Conservation (phyloP, 2,329 filamentous ascomycete species). For the Emmonsia crescens region DNA sequence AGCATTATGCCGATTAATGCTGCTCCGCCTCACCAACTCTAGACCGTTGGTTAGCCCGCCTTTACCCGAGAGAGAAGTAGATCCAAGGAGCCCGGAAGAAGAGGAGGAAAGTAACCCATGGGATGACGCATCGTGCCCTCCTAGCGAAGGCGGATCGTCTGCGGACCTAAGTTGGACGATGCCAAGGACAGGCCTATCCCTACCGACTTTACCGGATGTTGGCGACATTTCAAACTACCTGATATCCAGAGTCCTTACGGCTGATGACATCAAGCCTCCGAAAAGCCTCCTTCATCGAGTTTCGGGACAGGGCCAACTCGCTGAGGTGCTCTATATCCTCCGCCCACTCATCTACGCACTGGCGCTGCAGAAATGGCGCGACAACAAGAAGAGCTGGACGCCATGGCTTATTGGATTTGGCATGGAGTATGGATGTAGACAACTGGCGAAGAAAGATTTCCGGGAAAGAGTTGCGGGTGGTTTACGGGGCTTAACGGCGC, state of each 20-base stretch:
- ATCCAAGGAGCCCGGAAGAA: slow-evolving; percentile 50
- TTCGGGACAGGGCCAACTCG: slow-evolving; percentile 62
- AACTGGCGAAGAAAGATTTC: slow-evolving; percentile 61
- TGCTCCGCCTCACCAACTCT: slow-evolving; percentile 72
- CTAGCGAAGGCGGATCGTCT: slow-evolving; percentile 29
- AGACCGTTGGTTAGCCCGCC: slow-evolving; percentile 73
- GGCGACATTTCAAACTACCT: slow-evolving; percentile 80
- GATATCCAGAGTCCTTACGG: slow-evolving; percentile 78
- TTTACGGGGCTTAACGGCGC: slow-evolving; percentile 63
- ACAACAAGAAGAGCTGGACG: slow-evolving; percentile 70
- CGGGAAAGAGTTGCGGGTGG: slow-evolving; percentile 55
- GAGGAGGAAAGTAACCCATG: slow-evolving; percentile 42
- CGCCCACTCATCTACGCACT: slow-evolving; percentile 79
- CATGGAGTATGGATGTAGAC: slow-evolving; percentile 80
- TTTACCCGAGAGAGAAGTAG: slow-evolving; percentile 72
- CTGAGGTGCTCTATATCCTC: slow-evolving; percentile 85
- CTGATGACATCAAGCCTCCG: slow-evolving; percentile 92
- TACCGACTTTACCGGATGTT: slow-evolving; percentile 71
- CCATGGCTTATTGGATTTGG: slow-evolving; percentile 82
- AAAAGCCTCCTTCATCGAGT: slow-evolving; percentile 70
- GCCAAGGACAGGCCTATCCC: slow-evolving; percentile 80
- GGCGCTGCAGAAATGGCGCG: slow-evolving; percentile 62
- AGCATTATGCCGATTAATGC: slow-evolving; percentile 67
- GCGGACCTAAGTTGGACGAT: slow-evolving; percentile 61
- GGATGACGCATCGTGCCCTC: slow-evolving; percentile 38